A percentile compares a stretch with the other conserved stretches of the same genome.
Evolutionary conservation across 1,284 basidiomycete genomes (phyloP).

Genomic region (Marasmius tenuissimus): DNA sequence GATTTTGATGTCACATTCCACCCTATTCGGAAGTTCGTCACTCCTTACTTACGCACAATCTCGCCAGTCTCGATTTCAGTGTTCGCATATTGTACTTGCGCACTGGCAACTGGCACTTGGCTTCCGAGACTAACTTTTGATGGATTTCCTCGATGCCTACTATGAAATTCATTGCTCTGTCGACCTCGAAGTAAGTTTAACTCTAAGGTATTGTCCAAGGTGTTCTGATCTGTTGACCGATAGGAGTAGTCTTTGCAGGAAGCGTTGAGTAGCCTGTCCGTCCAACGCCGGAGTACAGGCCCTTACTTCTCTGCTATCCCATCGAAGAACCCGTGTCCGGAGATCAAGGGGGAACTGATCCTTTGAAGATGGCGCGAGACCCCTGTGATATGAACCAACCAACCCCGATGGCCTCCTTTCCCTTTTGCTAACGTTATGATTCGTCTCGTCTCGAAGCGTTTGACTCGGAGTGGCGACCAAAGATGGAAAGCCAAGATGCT

Average conservation of each 20-base stretch:
- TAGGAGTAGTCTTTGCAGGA: slow-evolving; percentile 82
- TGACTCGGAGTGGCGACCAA: not conserved
- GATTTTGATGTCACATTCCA: no score
- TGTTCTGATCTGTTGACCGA: slow-evolving; percentile 11
- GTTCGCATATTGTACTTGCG: no score
- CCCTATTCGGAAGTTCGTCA: no score
- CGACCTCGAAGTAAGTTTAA: slow-evolving; percentile 73
- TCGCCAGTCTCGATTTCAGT: no score
- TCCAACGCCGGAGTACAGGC: slow-evolving; percentile 75
- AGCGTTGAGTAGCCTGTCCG: slow-evolving; percentile 68
- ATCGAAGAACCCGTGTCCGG: no score
- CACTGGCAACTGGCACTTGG: not conserved
- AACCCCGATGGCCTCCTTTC: not conserved
- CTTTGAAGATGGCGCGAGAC: not conserved
- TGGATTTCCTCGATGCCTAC: slow-evolving; percentile 95
- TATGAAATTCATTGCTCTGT: slow-evolving; percentile 95
- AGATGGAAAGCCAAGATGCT: not conserved
- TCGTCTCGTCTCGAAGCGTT: not conserved
- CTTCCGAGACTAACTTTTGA: slow-evolving; percentile 82
- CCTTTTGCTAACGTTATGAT: not conserved
- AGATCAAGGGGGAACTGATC: no score
- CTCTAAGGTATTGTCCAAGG: slow-evolving; percentile 9
- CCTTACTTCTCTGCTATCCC: slow-evolving; percentile 44
- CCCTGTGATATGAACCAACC: not conserved
- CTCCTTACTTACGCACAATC: no score